These are phyloP conservation scores for Dioscorea dumetorum DNA, from an alignment of 106 monocot genomes.

Conservation along the genomic window DNA sequence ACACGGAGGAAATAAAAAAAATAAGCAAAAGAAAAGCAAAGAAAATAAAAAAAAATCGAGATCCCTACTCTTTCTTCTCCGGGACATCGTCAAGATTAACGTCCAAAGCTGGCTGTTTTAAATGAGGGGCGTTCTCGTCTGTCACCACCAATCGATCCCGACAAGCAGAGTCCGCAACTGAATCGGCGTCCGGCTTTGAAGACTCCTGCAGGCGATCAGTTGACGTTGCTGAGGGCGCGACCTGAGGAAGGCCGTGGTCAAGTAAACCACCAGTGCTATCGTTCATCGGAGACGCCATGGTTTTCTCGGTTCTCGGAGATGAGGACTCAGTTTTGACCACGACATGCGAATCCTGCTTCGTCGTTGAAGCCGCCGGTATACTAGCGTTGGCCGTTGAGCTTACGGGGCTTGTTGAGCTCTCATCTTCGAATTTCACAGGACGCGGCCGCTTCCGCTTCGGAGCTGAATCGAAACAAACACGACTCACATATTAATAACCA, in stretches of 20 bases:
- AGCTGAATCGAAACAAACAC: conserved; percentile 20
- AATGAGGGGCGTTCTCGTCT: too few relatives aligned
- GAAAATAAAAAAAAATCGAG: neutral
- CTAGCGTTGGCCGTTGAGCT: conserved; percentile 2
- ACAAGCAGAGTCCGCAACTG: too few relatives aligned
- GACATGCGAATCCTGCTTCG: conserved; percentile 32
- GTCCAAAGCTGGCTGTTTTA: neutral
- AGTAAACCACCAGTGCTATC: conserved; percentile 8
- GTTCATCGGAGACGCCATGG: neutral
- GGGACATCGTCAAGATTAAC: conserved; percentile 22
- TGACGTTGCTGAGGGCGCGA: neutral
- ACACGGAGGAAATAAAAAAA: neutral
- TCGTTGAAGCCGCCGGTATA: conserved; percentile 3
- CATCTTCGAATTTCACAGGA: conserved; percentile 57
- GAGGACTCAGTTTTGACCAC: conserved; percentile 11
- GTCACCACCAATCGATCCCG: too few relatives aligned
- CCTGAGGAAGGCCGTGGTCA: neutral
- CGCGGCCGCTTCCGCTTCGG: conserved; percentile 75
- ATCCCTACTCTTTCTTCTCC: neutral
- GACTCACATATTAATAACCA: neutral
- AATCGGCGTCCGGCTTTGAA: too few relatives aligned
- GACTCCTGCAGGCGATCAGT: too few relatives aligned
- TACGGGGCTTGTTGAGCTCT: conserved; percentile 23
- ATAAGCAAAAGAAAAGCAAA: neutral
- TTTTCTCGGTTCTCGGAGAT: conserved; percentile 46